Evolutionary conservation across 805 yeast species (phyloP).

Genomic region (Wickerhamomyces silvicola): DNA sequence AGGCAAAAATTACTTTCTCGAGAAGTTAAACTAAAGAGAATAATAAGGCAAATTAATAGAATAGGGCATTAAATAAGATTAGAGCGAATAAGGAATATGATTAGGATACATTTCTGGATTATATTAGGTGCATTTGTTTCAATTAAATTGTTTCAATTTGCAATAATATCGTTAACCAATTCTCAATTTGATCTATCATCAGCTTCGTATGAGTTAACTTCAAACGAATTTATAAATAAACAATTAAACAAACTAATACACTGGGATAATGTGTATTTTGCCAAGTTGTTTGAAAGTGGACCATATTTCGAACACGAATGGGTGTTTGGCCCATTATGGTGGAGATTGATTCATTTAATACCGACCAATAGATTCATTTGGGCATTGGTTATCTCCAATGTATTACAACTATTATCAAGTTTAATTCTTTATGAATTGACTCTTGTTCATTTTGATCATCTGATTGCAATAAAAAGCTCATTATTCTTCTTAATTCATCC

Average conservation of each 20-base stretch:
- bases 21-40: too few relatives aligned
- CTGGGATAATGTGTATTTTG: slow-evolving; percentile 86
- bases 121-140: not conserved
- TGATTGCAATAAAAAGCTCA: slow-evolving; percentile 31
- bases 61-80: too few relatives aligned
- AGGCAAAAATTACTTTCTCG: too few relatives aligned
- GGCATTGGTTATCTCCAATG: slow-evolving; percentile 45
- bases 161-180: not conserved
- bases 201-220: not conserved
- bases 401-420: slow-evolving; percentile 43
- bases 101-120: not conserved
- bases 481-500: slow-evolving; percentile 57
- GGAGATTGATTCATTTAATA: slow-evolving; percentile 36
- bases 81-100: too few relatives aligned
- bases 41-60: too few relatives aligned
- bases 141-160: not conserved
- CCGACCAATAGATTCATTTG: slow-evolving; percentile 30
- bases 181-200: slow-evolving; percentile 1
- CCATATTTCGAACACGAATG: slow-evolving; percentile 78
- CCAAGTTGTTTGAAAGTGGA: slow-evolving; percentile 42
- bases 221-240: not conserved
- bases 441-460: slow-evolving; percentile 19
- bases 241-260: slow-evolving; percentile 43
- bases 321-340: slow-evolving; percentile 83
- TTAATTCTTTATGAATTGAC: slow-evolving; percentile 48